Conservation (phyloP, 768 basidiomycete species). For the Tricholoma bakamatsutake region DNA sequence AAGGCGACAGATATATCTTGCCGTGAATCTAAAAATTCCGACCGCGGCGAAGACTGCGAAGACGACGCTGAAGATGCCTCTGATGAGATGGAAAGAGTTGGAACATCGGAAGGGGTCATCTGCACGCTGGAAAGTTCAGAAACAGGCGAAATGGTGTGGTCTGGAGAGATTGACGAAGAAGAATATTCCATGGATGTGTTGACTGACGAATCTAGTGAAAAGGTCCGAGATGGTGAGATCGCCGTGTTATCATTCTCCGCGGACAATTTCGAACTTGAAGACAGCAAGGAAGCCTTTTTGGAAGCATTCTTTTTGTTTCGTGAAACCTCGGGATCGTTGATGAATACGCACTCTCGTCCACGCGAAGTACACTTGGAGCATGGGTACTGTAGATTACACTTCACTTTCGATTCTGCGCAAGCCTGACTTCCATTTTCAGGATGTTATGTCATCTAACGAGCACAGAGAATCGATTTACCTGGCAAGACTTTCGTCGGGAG, state of each 20-base stretch:
- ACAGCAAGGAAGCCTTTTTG: conserved; percentile 19
- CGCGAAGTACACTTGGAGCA: conserved; percentile 62
- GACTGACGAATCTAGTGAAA: conserved; percentile 4
- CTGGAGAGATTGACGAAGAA: conserved; percentile 5
- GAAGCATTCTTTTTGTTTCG: conserved; percentile 32
- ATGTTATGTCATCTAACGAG: neutral
- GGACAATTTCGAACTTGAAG: conserved; percentile 25
- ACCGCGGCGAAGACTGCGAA: conserved; percentile 32
- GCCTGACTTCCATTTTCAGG: conserved; percentile 27
- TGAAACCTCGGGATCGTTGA: conserved; percentile 40
- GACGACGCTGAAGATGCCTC: conserved; percentile 26
- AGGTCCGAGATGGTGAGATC: conserved; percentile 2
- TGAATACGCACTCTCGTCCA: conserved; percentile 60
- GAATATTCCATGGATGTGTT: conserved; percentile 10
- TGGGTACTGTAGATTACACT: conserved; percentile 63
- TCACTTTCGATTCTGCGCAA: conserved; percentile 72
- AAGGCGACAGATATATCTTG: conserved; percentile 24
- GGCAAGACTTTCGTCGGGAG: conserved; percentile 64
- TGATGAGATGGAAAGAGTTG: conserved; percentile 23
- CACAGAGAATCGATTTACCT: conserved; percentile 22
- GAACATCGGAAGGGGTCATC: conserved; percentile 6
- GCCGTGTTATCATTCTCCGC: conserved; percentile 28
- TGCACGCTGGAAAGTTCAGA: conserved; percentile 13
- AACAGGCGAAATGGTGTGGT: conserved; percentile 3
- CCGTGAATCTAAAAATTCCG: conserved; percentile 31